A percentile compares a stretch with the other conserved stretches of the same genome.
phyloP scores from a whole-genome alignment of 192 early-diverging fungal species.

The Geosiphon pyriformis region DNA sequence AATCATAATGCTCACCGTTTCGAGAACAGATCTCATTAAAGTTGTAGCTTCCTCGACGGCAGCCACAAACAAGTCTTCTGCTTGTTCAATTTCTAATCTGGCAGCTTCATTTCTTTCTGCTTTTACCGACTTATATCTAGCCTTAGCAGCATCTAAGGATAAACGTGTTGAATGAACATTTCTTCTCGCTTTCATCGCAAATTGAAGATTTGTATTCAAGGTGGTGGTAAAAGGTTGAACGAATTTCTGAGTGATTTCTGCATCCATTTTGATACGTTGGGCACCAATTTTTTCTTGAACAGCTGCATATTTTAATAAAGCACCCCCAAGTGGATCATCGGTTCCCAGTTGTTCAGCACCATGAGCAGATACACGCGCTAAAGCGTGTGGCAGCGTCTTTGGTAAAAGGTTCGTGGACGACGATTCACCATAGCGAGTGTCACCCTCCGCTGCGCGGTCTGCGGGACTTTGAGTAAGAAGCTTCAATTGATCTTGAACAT shows the following conservation, averaged over 20 bases:
- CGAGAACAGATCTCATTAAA: constrained; percentile 89
- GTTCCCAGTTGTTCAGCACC: constrained; percentile 62
- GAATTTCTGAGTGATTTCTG: constrained; percentile 66
- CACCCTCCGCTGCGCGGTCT: constrained; percentile 39
- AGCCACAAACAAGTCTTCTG: constrained; percentile 94
- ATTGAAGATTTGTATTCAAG: constrained; percentile 66
- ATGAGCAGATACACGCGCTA: constrained; percentile 62
- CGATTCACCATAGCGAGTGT: constrained; percentile 30
- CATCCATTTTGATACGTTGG: constrained; percentile 69
- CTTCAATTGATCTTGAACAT: constrained; percentile 59
- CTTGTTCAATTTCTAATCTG: constrained; percentile 79
- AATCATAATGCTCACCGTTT: constrained; percentile 57
- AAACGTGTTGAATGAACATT: constrained; percentile 80
- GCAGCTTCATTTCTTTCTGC: constrained; percentile 69
- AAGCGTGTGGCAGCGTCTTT: constrained; percentile 67
- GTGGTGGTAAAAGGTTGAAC: constrained; percentile 67
- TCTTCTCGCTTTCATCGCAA: constrained; percentile 81
- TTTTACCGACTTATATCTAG: constrained; percentile 63
- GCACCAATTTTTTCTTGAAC: constrained; percentile 84
- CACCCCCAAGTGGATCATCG: constrained; percentile 83
- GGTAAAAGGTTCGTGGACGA: constrained; percentile 32
- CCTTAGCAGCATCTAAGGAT: constrained; percentile 82
- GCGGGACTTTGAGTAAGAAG: constrained; percentile 48
- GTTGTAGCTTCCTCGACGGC: constrained; percentile 93
- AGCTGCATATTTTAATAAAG: constrained; percentile 80